Base-by-base conservation (phyloP, 2,329 filamentous ascomycete genomes). In the Rugonectria rugulosa region DNA sequence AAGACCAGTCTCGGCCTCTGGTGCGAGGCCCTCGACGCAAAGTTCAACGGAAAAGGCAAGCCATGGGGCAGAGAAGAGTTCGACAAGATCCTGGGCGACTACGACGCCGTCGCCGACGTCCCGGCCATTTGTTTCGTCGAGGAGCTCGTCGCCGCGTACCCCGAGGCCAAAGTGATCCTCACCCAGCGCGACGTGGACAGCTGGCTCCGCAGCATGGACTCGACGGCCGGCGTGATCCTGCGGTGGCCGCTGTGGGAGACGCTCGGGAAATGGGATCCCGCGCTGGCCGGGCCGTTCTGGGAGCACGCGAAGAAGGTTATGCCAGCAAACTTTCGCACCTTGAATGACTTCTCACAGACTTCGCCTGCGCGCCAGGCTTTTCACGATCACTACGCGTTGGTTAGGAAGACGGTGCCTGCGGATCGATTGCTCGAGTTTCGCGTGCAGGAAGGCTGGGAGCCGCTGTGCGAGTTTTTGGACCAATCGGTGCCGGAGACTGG, bases 61-160 rank as follows among this genome's bases (percentile, higher is more conserved):
- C 63, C 76, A 8, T 89, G 89, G 62, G 85, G 82, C 19, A 82
- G 86, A 44, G 81, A 85, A 68, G 85, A 90, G 72, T 90, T 86
- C 85, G 86, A 90, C 70, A 81, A 87, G 71, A 79, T 90, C 10
- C 77, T 90, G 56, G 85, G 86, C 45, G 81, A 87, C 71, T 85
- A 84, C 68, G 84, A 84, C 73, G 86, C 86, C 37, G 85, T 90
- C 15, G 88, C 85, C 71, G 88, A 90, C 77, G 88, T 83, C 83
- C 87, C 87, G 8, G 83, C 85, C 20, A 83, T 86, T 38, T 83
- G 84, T 37, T 91, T 91, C 66, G 84, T 85, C 48, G 82, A 86
- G 70, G 88, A 90, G 70, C 78, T 91, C 57, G 87, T 90, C 59
- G 83, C 87, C 67, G 85, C 86, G 14, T 91, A 90, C 69, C 88